A percentile compares a stretch with the other conserved stretches of the same genome.
phyloP scores from a whole-genome alignment of 108 stramenopile species.

The Cyclostephanos tholiformis region DNA sequence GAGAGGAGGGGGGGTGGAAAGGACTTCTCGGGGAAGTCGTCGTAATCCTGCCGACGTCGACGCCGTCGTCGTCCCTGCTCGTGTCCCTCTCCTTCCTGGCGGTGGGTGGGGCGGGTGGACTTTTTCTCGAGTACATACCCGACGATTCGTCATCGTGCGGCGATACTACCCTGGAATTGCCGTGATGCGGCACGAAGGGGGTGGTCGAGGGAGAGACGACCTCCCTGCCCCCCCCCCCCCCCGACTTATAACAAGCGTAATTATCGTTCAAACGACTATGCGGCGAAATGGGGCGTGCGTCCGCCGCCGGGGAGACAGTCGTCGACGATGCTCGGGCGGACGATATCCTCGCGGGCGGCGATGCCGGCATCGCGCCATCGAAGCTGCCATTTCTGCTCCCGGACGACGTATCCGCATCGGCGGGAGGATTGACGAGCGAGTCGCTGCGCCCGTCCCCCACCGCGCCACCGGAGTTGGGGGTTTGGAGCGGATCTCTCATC shows the following conservation, averaged over 20 bases:
- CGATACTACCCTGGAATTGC: neutral
- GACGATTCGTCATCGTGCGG: neutral
- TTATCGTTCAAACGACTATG: too few relatives aligned
- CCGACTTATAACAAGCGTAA: neutral
- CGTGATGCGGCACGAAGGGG: neutral
- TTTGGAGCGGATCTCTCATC: conserved; percentile 15
- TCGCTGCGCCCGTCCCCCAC: neutral
- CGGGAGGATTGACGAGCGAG: neutral
- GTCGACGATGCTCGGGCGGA: too few relatives aligned
- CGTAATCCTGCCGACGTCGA: neutral
- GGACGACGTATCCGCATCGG: too few relatives aligned
- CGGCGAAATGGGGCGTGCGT: too few relatives aligned
- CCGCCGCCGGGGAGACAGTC: too few relatives aligned
- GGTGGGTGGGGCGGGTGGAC: neutral
- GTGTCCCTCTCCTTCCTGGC: neutral
- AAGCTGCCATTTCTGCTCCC: too few relatives aligned
- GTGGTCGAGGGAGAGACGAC: neutral
- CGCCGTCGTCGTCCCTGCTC: neutral
- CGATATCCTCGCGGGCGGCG: too few relatives aligned
- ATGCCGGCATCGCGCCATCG: too few relatives aligned
- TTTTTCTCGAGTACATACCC: neutral
- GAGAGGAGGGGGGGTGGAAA: neutral
- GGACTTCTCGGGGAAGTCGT: neutral
- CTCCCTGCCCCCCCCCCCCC: neutral
- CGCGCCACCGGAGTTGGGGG: neutral